Evolutionary conservation across 768 basidiomycete species (phyloP), one percentile per base, ranked within the genome.

Genomic region (Gloeopeniophorella convolvens): DNA sequence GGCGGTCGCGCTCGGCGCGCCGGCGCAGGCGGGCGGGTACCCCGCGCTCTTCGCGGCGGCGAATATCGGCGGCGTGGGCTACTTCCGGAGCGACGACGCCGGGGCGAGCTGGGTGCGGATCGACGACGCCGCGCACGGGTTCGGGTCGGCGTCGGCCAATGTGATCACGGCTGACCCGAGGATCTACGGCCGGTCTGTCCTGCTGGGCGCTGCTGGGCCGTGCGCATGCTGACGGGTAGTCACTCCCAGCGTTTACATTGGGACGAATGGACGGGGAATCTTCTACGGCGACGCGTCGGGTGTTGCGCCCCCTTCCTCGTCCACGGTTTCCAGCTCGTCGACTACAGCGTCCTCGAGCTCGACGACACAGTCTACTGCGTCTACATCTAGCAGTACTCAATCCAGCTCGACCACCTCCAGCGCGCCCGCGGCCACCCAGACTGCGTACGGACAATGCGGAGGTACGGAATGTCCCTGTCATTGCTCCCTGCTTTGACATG

Each of bases 101-200:
- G 80, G 80, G 39, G 66, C 65, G 12, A 77, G 71, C 56, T 82
- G 81, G 81, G 70, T 77, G 1, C 67, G 75, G 64, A 79, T 83
- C 51, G 78, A 79, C 59, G 79, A 80, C 57, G 74, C 69, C 23
- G 61, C 66, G 3, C 76, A 80, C 59, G 79, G 80, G 10, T 82
- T 83, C 56, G 79, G 77, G 5, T 72, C 74, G 5, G 74, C 70
- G 5, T 59, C 66, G 43, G 56, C 72, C 20, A 78, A 77, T 57
- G 62, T 68, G 33, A 52, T 83, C 13, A 67, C 77, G 13, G 81
- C 71, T 15, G 79, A 82, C 56, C 72, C 72, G 6, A 69, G 77
- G 48, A 68, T 71, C 27, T 78, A 80, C 56, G 77, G 78, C 42
- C 72, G 79, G 79, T 78, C 42, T 57, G 71, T 60, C 2, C 28